Base-by-base conservation (phyloP, 371 early-diverging fungal species). In the Apophysomyces elegans region DNA sequence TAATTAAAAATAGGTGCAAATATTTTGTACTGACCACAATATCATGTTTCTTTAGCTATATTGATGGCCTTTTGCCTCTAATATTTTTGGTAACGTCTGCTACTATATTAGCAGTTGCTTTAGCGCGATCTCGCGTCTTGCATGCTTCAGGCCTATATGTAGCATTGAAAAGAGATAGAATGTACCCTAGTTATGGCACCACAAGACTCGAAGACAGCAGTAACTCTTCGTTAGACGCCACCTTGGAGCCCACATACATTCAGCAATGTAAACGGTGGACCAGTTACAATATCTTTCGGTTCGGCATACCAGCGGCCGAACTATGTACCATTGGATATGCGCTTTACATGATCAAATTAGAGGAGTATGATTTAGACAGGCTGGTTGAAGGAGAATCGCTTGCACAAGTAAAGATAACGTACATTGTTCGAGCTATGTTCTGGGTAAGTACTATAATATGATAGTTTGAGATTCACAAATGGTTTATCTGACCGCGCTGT, bases 401-500 rank as follows among this genome's bases (percentile, higher is more conserved):
- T 6, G 32, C 62, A 8, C 50, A 58, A 36, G 37, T 71, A 11
- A 12, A 57, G 36, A 32, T 58, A 0, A 44, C 47, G 11, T 61
- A 68, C 21, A 44, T n/a, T 35, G 50, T 59, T 7, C 43, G 50
- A 13, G 14, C 64, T 32, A 35, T 66, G 3, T 66, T 69, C 59
- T 75, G 75, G 75, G 75, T 75, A 71, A 61, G 64, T 45, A 6
- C 32, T 26, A 44, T n/a, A 37, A 37, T 11, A 37, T 5, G 54
- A 14, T 12, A 56, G 56, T 13, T 39, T 18, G 9, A 50, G 32
- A 26, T 26, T 26, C 32, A 26, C 3, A 3, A 26, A 26, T 26
- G 3, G 32, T 26, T 26, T 26, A 26, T 26, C 32, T 26, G 32
- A 26, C 32, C 18, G 13, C 16, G 43, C 0, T 50, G 7, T 35